Percentiles rank a stretch among this genome's conserved stretches.
These are phyloP conservation scores for Kodamaea sagamina DNA, from an alignment of 805 yeast genomes.

Conservation along the genomic window DNA sequence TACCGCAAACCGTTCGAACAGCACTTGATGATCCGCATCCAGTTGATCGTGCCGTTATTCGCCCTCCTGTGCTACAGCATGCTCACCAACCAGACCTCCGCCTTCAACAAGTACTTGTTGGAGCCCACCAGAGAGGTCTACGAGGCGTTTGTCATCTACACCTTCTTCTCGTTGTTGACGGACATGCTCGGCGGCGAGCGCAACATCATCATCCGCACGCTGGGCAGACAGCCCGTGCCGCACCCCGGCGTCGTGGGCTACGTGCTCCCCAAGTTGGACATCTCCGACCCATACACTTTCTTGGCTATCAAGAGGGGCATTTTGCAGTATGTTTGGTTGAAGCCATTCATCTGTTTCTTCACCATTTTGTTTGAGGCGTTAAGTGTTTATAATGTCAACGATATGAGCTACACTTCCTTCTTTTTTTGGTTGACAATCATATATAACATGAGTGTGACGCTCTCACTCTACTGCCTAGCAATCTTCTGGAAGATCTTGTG, in stretches of 20 bases:
- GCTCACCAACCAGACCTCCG: conserved; percentile 46
- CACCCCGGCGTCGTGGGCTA: conserved; percentile 62
- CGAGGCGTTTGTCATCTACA: conserved; percentile 94
- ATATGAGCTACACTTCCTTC: conserved; percentile 49
- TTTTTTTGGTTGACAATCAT: conserved; percentile 65
- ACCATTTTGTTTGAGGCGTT: conserved; percentile 48
- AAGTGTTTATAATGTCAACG: conserved; percentile 53
- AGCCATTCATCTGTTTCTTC: conserved; percentile 75
- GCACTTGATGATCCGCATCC: conserved; percentile 78
- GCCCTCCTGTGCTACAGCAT: conserved; percentile 68
- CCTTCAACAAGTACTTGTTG: conserved; percentile 45
- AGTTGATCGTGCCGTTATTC: conserved; percentile 78
- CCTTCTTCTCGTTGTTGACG: conserved; percentile 82
- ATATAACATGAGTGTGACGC: conserved; percentile 78
- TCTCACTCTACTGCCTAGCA: conserved; percentile 83
- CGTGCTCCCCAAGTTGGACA: conserved; percentile 63
- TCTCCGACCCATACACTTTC: conserved; percentile 82
- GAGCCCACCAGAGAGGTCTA: conserved; percentile 87
- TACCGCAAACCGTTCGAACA: conserved; percentile 91
- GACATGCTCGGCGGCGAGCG: conserved; percentile 91
- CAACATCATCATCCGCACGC: conserved; percentile 67
- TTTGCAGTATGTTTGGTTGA: conserved; percentile 92
- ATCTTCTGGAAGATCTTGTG: conserved; percentile 92
- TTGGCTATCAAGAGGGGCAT: conserved; percentile 79
- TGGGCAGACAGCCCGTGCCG: conserved; percentile 68